These are phyloP conservation scores for Wickerhamomyces queroliae DNA, from an alignment of 805 yeast genomes.

Conservation along the genomic window DNA sequence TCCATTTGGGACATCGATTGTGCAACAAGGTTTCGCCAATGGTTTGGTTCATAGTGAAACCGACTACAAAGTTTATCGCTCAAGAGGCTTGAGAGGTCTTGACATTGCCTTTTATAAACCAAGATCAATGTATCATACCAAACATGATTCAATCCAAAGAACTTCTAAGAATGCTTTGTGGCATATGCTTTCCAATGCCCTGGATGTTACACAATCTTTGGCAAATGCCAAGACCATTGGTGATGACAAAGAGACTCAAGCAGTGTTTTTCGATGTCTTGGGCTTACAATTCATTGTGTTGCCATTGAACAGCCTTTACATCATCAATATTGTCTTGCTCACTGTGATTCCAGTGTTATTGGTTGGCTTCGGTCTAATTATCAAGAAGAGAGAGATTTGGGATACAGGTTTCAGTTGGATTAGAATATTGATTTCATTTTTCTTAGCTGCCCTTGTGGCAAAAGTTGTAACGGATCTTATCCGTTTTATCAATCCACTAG, in stretches of 20 bases:
- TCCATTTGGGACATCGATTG: constrained; percentile 77
- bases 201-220: constrained; percentile 51
- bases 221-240: constrained; percentile 31
- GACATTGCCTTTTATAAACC: constrained; percentile 90
- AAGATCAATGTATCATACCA: constrained; percentile 78
- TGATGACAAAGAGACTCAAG: constrained; percentile 29
- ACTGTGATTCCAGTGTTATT: constrained; percentile 49
- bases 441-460: constrained; percentile 35
- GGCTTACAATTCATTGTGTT: constrained; percentile 51
- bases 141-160: constrained; percentile 59
- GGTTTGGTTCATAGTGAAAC: constrained; percentile 76
- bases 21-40: constrained; percentile 79
- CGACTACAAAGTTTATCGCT: constrained; percentile 69
- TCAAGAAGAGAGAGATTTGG: constrained; percentile 44
- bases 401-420: constrained; percentile 38
- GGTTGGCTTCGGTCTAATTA: constrained; percentile 41
- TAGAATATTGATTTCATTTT: constrained; percentile 56
- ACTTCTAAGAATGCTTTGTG: constrained; percentile 66
- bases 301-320: constrained; percentile 43
- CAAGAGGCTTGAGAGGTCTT: constrained; percentile 71
- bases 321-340: constrained; percentile 47
- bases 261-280: constrained; percentile 61
- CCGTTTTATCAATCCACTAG: constrained; percentile 36
- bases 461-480: constrained; percentile 34
- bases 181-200: constrained; percentile 75